These are phyloP conservation scores for Mucor racemosus DNA, from an alignment of 371 early-diverging fungal species.

Conservation along the genomic window DNA sequence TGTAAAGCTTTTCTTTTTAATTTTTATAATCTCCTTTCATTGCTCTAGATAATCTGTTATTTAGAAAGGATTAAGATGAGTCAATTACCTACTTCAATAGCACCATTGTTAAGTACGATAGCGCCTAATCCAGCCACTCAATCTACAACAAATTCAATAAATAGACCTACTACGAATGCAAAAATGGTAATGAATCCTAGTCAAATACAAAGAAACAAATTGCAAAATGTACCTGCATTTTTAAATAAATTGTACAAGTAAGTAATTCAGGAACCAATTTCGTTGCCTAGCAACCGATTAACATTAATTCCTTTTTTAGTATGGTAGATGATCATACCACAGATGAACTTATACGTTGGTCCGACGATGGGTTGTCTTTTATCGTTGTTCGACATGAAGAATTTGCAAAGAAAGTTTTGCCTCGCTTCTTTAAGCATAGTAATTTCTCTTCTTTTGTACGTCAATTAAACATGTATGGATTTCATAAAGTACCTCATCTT, in stretches of 20 bases:
- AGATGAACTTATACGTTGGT: conserved; percentile 79
- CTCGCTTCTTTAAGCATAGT: conserved; percentile 90
- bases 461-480: conserved; percentile 94
- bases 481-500: conserved; percentile 82
- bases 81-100: conserved; percentile 24
- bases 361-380: conserved; percentile 78
- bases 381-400: conserved; percentile 73
- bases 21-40: neutral
- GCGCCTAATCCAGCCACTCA: conserved; percentile 18
- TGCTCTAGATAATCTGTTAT: neutral
- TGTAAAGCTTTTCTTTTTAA: neutral
- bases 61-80: conserved; percentile 14
- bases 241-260: conserved; percentile 87
- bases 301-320: conserved; percentile 15
- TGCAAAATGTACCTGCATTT: conserved; percentile 83
- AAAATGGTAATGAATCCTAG: conserved; percentile 30
- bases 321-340: conserved; percentile 76
- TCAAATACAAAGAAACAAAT: conserved; percentile 37
- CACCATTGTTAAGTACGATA: conserved; percentile 24
- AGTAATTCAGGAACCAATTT: conserved; percentile 8
- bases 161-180: conserved; percentile 10
- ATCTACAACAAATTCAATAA: neutral
- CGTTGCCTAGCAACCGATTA: no score
- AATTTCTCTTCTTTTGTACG: conserved; percentile 95
- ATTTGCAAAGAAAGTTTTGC: conserved; percentile 85